phyloP scores from a whole-genome alignment of 2,329 filamentous ascomycete species.

The Alternaria incomplexa region DNA sequence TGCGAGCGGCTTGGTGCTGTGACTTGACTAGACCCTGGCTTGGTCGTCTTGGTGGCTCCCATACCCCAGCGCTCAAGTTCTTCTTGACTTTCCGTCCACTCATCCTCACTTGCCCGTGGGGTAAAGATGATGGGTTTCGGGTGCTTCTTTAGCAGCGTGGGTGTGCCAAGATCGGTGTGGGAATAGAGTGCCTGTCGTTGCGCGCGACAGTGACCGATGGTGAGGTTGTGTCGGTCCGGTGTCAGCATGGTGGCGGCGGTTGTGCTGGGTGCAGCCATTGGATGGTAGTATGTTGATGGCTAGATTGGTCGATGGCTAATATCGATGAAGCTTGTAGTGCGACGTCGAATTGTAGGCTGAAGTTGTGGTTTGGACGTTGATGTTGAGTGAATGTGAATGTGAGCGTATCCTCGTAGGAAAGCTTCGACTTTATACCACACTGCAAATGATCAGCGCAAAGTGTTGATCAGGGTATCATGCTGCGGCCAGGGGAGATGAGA shows the following conservation, averaged over 20 bases:
- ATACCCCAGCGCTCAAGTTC: constrained; percentile 17
- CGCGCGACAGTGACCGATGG: constrained; percentile 14
- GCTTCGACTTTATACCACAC: background rate
- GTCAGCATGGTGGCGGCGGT: background rate
- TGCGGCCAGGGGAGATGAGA: background rate
- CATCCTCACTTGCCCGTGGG: background rate
- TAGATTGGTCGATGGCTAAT: background rate
- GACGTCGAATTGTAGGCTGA: background rate
- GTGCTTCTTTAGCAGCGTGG: background rate
- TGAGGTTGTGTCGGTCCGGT: constrained; percentile 12
- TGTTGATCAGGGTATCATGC: background rate
- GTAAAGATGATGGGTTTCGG: background rate
- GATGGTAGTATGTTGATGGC: background rate
- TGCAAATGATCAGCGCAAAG: background rate
- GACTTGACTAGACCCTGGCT: background rate
- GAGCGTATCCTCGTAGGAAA: background rate
- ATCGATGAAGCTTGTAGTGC: background rate
- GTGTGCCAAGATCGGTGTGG: background rate
- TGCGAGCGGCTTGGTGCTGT: background rate
- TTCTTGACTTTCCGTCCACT: constrained; percentile 8
- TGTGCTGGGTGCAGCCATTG: background rate
- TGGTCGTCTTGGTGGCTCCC: background rate
- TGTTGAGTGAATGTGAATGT: background rate
- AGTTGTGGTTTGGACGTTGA: background rate
- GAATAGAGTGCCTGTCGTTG: constrained; percentile 14